Evolutionary conservation across 2,329 filamentous ascomycete species (phyloP).

Genomic region (Sclerotinia subarctica): DNA sequence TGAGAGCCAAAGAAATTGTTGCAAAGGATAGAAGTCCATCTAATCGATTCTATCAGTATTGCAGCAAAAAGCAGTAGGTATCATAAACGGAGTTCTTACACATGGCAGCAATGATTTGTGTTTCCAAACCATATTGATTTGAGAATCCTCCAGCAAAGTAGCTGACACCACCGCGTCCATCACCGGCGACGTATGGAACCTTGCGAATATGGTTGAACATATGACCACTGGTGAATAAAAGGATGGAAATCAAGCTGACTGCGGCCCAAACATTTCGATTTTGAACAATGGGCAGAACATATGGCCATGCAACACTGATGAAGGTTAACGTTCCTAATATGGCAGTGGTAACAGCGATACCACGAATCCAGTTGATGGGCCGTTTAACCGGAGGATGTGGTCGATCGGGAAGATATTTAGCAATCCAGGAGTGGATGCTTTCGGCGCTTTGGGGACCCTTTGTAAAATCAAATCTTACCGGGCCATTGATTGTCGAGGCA

Average conservation of each 20-base stretch:
- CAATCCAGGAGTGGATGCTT: slow-evolving; percentile 73
- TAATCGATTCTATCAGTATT: slow-evolving; percentile 37
- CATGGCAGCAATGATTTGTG: slow-evolving; percentile 88
- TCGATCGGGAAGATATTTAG: slow-evolving; percentile 71
- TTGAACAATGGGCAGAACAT: slow-evolving; percentile 75
- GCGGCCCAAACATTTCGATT: slow-evolving; percentile 95
- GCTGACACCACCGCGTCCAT: slow-evolving; percentile 79
- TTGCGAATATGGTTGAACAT: slow-evolving; percentile 99
- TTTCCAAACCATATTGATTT: slow-evolving; percentile 90
- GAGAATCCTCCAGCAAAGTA: slow-evolving; percentile 94
- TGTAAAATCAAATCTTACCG: slow-evolving; percentile 81
- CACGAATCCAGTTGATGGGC: slow-evolving; percentile 82
- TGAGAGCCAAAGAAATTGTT: slow-evolving; percentile 84
- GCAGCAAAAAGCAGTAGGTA: neutral
- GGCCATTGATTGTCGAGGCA: slow-evolving; percentile 65
- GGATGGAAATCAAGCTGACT: slow-evolving; percentile 79
- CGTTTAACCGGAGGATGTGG: slow-evolving; percentile 76
- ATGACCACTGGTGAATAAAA: slow-evolving; percentile 92
- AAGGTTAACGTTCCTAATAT: slow-evolving; percentile 67
- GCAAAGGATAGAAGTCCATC: slow-evolving; percentile 83
- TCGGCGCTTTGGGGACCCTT: slow-evolving; percentile 72
- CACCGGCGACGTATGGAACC: slow-evolving; percentile 83
- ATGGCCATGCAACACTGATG: slow-evolving; percentile 69
- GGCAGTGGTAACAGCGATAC: slow-evolving; percentile 65
- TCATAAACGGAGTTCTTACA: slow-evolving; percentile 60